Percentiles rank a stretch among this genome's conserved stretches.
phyloP scores from a whole-genome alignment of 345 rosid genomes.

The Theobroma cacao region DNA sequence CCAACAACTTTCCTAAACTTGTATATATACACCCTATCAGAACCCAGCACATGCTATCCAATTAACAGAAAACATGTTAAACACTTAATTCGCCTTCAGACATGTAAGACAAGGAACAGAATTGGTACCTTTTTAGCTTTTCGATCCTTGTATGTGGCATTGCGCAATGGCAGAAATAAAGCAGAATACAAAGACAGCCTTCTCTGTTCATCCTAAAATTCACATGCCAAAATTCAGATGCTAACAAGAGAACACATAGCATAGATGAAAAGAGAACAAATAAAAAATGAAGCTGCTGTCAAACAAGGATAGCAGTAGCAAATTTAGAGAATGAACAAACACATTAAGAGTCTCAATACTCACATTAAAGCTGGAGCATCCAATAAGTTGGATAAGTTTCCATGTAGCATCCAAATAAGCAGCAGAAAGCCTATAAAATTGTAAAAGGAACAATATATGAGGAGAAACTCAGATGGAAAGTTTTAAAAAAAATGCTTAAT shows the following conservation, averaged over 20 bases:
- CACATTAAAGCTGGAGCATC: constrained; percentile 50
- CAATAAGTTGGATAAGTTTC: constrained; percentile 59
- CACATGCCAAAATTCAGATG: constrained; percentile 20
- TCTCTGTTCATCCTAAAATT: constrained; percentile 67
- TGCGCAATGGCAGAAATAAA: constrained; percentile 72
- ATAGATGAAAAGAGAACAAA: constrained; percentile 7
- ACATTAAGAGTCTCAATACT: constrained; percentile 24
- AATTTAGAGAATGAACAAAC: background rate
- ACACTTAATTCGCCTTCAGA: background rate
- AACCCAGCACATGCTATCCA: background rate
- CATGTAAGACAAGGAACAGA: background rate
- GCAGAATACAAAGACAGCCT: constrained; percentile 80
- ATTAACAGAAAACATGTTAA: background rate
- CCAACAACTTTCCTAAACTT: background rate
- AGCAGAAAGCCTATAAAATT: constrained; percentile 49
- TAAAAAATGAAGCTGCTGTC: background rate
- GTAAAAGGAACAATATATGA: background rate
- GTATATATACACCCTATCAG: background rate
- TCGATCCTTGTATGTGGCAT: constrained; percentile 46
- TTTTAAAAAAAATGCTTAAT: background rate
- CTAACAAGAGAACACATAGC: background rate
- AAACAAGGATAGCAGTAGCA: background rate
- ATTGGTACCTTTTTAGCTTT: constrained; percentile 65
- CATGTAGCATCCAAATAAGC: constrained; percentile 67
- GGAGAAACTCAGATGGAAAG: background rate